These are phyloP conservation scores for Crithidia expoeki DNA, from an alignment of 208 protist genomes.

Conservation along the genomic window DNA sequence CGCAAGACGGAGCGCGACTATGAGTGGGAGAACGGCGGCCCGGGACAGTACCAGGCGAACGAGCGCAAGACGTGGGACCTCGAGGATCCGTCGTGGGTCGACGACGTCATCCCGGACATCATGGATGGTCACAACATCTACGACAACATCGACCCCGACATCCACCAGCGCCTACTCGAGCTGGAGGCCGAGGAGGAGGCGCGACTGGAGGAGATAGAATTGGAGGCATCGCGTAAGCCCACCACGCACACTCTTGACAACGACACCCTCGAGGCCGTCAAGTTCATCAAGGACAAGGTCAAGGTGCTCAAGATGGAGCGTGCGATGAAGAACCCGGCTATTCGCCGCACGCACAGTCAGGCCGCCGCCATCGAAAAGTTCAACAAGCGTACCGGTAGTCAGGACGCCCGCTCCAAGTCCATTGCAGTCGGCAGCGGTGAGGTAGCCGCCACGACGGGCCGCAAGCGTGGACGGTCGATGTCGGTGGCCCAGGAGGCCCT, in stretches of 20 bases:
- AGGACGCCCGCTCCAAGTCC: constrained; percentile 52
- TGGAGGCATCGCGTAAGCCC: constrained; percentile 89
- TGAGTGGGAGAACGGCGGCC: constrained; percentile 93
- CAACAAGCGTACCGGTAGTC: constrained; percentile 88
- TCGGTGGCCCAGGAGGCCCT: constrained; percentile 86
- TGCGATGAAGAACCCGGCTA: constrained; percentile 88
- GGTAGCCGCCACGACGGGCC: constrained; percentile 17
- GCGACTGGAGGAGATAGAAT: constrained; percentile 91
- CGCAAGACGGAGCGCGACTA: constrained; percentile 92
- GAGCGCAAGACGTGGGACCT: constrained; percentile 92
- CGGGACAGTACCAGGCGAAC: constrained; percentile 92
- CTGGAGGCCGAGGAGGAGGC: constrained; percentile 94
- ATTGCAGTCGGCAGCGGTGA: constrained; percentile 40
- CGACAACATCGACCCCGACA: constrained; percentile 99
- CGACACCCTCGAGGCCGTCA: constrained; percentile 76
- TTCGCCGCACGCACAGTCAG: constrained; percentile 84
- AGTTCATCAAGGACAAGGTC: constrained; percentile 91
- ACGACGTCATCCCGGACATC: constrained; percentile 99
- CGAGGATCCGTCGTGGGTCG: constrained; percentile 96
- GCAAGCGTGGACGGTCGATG: constrained; percentile 78
- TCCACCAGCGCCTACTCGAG: constrained; percentile 92
- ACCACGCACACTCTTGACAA: constrained; percentile 66
- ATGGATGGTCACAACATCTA: constrained; percentile 99
- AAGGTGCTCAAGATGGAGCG: constrained; percentile 91
- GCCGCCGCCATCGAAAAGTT: constrained; percentile 79